Conservation (phyloP, 1,139 yeast species). For the Taphrina communis region DNA sequence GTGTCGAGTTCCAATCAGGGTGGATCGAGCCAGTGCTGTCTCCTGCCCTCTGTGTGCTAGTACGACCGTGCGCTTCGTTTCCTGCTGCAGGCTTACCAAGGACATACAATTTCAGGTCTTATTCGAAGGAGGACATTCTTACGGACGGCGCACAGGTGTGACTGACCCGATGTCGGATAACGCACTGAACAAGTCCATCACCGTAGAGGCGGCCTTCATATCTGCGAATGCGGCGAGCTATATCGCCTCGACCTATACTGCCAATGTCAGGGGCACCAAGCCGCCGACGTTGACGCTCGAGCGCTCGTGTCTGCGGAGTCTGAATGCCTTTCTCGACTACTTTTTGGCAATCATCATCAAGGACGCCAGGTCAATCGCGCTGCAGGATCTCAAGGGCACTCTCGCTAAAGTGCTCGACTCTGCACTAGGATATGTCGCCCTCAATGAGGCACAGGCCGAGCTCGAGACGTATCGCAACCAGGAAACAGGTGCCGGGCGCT, state of each 20-base stretch:
- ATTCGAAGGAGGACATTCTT: too few relatives aligned
- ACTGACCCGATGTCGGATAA: neutral
- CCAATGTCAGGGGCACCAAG: slow-evolving; percentile 18
- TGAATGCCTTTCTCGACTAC: slow-evolving; percentile 44
- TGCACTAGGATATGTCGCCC: slow-evolving; percentile 44
- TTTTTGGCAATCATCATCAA: slow-evolving; percentile 41
- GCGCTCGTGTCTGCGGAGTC: slow-evolving; percentile 22
- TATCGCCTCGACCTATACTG: slow-evolving; percentile 38
- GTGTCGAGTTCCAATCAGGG: too few relatives aligned
- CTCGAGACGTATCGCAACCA: slow-evolving; percentile 43
- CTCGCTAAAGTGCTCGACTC: slow-evolving; percentile 41
- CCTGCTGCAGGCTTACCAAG: too few relatives aligned
- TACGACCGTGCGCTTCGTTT: too few relatives aligned
- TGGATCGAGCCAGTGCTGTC: too few relatives aligned
- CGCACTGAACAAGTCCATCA: slow-evolving; percentile 1
- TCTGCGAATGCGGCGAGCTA: slow-evolving; percentile 34
- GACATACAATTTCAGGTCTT: too few relatives aligned
- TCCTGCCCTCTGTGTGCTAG: too few relatives aligned
- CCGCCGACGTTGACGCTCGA: slow-evolving; percentile 31
- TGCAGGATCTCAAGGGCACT: slow-evolving; percentile 40
- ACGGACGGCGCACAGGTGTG: too few relatives aligned
- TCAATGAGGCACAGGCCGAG: slow-evolving; percentile 45
- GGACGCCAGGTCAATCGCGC: slow-evolving; percentile 41
- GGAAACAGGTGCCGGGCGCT: slow-evolving; percentile 38
- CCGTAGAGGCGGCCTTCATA: slow-evolving; percentile 37